Conservation (phyloP, 139 green algal species). For the Auxenochlorella pyrenoidosa region DNA sequence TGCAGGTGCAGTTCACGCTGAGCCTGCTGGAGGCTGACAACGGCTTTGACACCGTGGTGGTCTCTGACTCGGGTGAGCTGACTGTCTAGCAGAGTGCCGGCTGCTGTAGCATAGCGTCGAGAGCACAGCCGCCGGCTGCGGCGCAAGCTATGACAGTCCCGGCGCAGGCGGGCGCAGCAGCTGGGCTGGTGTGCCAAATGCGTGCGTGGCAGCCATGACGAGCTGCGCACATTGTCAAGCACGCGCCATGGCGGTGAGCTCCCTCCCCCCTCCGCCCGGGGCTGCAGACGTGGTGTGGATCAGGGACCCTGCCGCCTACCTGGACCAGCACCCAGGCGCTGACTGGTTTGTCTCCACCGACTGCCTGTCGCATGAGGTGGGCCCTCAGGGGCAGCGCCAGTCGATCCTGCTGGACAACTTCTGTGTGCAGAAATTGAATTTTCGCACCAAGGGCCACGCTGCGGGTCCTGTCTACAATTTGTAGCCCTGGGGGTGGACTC, state of each 20-base stretch:
- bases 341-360: constrained; percentile 47
- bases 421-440: no score
- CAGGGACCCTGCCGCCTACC: constrained; percentile 15
- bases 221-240: no score
- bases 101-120: background rate
- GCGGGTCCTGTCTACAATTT: no score
- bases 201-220: no score
- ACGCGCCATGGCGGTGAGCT: background rate
- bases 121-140: background rate
- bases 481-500: no score
- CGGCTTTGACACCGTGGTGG: background rate
- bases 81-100: background rate
- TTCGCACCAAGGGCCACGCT: no score
- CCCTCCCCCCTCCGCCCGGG: background rate
- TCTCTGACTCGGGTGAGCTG: constrained; percentile 12
- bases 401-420: no score
- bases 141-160: no score
- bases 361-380: constrained; percentile 31
- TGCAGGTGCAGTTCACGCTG: constrained; percentile 15
- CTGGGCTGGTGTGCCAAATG: no score
- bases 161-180: background rate
- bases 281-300: background rate
- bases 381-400: background rate
- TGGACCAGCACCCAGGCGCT: background rate
- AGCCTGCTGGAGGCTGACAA: constrained; percentile 3